A percentile compares a stretch with the other conserved stretches of the same genome.
phyloP scores from a whole-genome alignment of 2,329 filamentous ascomycete genomes.

The Colletotrichum australisinense region DNA sequence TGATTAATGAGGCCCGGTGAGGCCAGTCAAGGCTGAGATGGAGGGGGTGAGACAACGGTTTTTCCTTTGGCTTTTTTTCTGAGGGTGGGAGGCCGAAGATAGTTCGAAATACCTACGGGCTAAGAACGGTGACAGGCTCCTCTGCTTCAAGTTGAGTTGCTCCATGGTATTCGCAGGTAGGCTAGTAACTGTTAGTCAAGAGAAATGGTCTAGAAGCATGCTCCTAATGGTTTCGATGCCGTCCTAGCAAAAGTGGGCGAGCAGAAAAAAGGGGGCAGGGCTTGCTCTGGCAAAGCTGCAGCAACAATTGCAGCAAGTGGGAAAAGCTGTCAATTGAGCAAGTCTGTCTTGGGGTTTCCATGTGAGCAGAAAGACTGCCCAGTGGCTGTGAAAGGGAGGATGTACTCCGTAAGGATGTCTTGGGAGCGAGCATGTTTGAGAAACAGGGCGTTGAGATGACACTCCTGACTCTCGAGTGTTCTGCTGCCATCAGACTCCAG shows the following conservation, averaged over 20 bases:
- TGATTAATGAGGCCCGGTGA: background rate
- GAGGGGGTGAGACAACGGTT: conserved; percentile 4
- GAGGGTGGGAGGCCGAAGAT: background rate
- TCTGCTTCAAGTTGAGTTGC: conserved; percentile 5
- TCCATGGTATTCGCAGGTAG: background rate
- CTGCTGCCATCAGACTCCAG: background rate
- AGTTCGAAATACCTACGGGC: conserved; percentile 1
- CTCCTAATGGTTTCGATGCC: conserved; percentile 13
- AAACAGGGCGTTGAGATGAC: conserved; percentile 7
- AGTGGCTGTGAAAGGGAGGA: conserved; percentile 11
- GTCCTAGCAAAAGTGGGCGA: conserved; percentile 11
- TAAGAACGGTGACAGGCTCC: background rate
- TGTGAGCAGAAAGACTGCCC: conserved; percentile 30
- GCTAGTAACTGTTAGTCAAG: background rate
- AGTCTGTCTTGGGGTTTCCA: background rate
- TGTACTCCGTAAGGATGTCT: background rate
- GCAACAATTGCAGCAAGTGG: background rate
- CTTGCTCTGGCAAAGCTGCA: background rate
- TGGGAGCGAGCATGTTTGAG: conserved; percentile 4
- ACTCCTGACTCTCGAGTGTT: background rate
- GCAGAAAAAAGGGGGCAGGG: conserved; percentile 10
- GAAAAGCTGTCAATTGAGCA: background rate
- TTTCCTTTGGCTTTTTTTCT: background rate
- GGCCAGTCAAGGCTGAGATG: background rate
- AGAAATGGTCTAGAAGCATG: conserved; percentile 31